Conservation (phyloP, 140 eudicot species). For the Stevia rebaudiana region DNA sequence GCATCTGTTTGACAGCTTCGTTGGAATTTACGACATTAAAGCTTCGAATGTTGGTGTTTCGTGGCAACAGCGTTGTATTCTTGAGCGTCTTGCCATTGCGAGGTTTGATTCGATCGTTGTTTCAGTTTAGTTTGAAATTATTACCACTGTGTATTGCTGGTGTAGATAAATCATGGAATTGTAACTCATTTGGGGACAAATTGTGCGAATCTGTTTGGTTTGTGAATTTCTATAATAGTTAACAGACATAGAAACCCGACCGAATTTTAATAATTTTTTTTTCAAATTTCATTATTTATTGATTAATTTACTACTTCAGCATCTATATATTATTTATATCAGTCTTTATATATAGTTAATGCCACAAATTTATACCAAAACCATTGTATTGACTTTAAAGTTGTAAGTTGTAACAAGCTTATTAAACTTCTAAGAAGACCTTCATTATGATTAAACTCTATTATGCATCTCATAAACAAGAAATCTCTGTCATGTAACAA, state of each 20-base stretch:
- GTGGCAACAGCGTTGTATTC: slow-evolving; percentile 41
- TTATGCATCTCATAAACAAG: not conserved
- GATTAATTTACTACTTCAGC: no score
- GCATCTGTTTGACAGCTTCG: slow-evolving; percentile 45
- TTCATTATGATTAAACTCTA: not conserved
- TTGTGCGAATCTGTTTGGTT: not conserved
- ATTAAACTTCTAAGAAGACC: not conserved
- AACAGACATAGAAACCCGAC: no score
- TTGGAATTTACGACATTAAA: slow-evolving; percentile 65
- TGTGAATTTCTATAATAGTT: no score
- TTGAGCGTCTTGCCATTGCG: slow-evolving; percentile 77
- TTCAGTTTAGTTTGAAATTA: not conserved
- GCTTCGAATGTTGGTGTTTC: slow-evolving; percentile 37
- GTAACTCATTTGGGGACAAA: not conserved
- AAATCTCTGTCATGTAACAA: not conserved
- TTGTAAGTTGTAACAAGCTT: no score
- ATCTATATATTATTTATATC: no score
- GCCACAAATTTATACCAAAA: no score
- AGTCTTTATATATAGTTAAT: no score
- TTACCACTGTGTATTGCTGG: not conserved
- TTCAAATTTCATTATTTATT: no score
- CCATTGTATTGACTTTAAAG: no score
- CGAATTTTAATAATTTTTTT: no score
- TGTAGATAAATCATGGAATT: not conserved
- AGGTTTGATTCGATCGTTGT: slow-evolving; percentile 34